Base-by-base conservation (phyloP, 768 basidiomycete genomes). In the Antrodiella citrinella region DNA sequence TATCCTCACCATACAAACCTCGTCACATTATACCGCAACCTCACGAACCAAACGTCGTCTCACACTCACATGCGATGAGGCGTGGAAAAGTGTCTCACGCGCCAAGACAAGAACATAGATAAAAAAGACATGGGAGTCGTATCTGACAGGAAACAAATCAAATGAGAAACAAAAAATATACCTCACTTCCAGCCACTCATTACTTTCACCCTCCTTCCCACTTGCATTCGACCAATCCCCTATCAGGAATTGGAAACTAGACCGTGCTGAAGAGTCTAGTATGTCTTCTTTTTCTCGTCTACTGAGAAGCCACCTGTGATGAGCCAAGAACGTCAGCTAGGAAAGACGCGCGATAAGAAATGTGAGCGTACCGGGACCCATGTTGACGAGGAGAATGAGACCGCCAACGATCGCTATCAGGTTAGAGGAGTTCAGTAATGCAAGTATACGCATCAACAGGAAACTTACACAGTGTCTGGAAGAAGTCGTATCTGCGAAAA, bases 221-320 rank as follows among this genome's bases (percentile, higher is more conserved):
- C n/a, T n/a, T n/a, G n/a, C n/a, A n/a, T n/a, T n/a, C n/a, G n/a
- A n/a, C n/a, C n/a, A n/a, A n/a, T n/a, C n/a, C n/a, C n/a, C n/a
- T n/a, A n/a, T n/a, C n/a, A n/a, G n/a, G n/a, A n/a, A n/a, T n/a
- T n/a, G n/a, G 20, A 11, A 11, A 4, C 12, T 9, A n/a, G n/a
- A n/a, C n/a, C n/a, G n/a, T n/a, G n/a, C n/a, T n/a, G n/a, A n/a
- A n/a, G 19, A 21, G 25, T 21, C 35, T 50, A 91, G 59, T 79
- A 92, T 19, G 84, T 91, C 79, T 98, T 98, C 78, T 99, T 99
- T 78, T 97, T 97, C 76, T 97, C 94, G 69, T 98, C 96, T 54
- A 98, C 90, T 3, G 94, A 97, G 54, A 98, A 76, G 55, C 94
- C 95, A 53, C 96, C 86, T 86, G 46, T 1, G 40, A 44, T 7